Percentiles rank a stretch among this genome's conserved stretches.
phyloP scores from a whole-genome alignment of 176 grass and related monocot genomes.

The Oryza officinalis region DNA sequence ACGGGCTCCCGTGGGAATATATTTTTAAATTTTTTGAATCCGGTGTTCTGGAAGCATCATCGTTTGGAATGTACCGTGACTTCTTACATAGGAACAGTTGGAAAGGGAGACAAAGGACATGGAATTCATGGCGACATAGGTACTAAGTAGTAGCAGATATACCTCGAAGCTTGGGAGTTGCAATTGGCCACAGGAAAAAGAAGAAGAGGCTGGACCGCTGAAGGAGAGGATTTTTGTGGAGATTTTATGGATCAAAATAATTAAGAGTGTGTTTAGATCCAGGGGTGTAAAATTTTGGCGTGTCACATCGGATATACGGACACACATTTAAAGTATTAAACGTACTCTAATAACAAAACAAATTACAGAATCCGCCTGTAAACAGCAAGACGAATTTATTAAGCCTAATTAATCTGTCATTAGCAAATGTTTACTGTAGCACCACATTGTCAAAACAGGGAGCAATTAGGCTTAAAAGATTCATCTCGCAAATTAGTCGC shows the following conservation, averaged over 20 bases:
- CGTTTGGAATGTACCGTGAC: slow-evolving; percentile 29
- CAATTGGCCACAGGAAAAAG: background rate
- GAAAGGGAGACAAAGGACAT: background rate
- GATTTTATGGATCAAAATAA: background rate
- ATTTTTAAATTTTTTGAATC: background rate
- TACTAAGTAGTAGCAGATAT: background rate
- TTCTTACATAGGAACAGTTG: background rate
- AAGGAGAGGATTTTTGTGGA: background rate
- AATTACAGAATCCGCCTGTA: no score
- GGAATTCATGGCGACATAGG: background rate
- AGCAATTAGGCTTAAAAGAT: no score
- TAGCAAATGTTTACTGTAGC: no score
- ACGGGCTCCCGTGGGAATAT: slow-evolving; percentile 21
- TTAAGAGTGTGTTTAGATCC: no score
- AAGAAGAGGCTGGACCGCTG: background rate
- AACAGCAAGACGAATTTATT: no score
- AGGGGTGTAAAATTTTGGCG: no score
- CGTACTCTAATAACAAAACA: no score
- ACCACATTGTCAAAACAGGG: no score
- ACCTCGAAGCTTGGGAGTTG: background rate
- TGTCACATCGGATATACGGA: no score
- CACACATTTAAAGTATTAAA: no score
- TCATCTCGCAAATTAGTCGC: no score
- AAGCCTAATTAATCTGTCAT: no score
- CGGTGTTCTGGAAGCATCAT: slow-evolving; percentile 40